Evolutionary conservation across 345 rosid species (phyloP), one percentile per base, ranked within the genome.

Genomic region (Aurinia saxatilis): DNA sequence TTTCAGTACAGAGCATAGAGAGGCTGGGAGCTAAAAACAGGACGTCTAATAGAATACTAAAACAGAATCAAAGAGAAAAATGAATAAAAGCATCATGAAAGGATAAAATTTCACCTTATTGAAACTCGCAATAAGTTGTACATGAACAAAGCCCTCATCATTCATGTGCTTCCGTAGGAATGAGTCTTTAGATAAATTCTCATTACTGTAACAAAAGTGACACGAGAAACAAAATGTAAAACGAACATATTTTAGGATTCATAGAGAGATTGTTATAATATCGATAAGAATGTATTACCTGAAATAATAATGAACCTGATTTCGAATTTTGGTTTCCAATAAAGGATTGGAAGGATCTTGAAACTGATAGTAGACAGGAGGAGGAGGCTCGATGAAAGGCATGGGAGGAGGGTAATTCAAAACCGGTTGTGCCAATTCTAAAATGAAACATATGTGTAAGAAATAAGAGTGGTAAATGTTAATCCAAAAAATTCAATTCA

Each of bases 121-220:
- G 78, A 90, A 90, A 64, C 81, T 74, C 18, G 92, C 90, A 30
- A 90, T 83, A 18, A 87, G 63, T 59, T 66, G 63, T 64, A 90
- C 64, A 31, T 85, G 73, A 72, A 90, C 95, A 87, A 85, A 90
- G 35, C 97, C 92, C 49, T 84, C 81, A 3, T 77, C 86, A 80
- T 90, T 84, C 97, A 90, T 90, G 67, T 77, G 76, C 61, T 53
- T 76, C 66, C 92, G 79, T 81, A 87, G 65, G 76, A 55, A 90
- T 27, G 42, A 60, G 53, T 87, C 95, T 48, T 35, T 75, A 35
- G 76, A 46, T 68, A 90, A 80, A 76, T 85, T 90, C 42, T 80
- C 83, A 16, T 72, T 54, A 75, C 97, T 90, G 75, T 76, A 80
- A 45, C 6, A 70, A 69, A 60, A 6, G 1, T 21, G 25, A 21